Evolutionary conservation across 495 filamentous ascomycete species (phyloP).

Genomic region (Cudoniella acicularis): DNA sequence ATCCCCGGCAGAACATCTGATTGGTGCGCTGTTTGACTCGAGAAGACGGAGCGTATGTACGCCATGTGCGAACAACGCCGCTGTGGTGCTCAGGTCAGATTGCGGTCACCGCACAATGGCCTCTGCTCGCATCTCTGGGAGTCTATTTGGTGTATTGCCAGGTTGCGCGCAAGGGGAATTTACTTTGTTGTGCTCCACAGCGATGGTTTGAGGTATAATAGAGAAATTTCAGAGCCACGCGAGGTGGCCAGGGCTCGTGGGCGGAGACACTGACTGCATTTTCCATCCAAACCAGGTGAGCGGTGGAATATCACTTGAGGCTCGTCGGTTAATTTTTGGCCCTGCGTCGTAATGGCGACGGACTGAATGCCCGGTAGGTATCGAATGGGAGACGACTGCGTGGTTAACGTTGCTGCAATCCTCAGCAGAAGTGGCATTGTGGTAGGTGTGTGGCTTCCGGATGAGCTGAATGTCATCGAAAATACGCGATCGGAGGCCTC

Average conservation of each 20-base stretch:
- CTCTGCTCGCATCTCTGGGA: background rate
- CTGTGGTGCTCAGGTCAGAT: background rate
- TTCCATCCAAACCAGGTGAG: background rate
- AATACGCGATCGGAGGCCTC: no score
- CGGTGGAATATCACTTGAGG: background rate
- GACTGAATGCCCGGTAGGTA: background rate
- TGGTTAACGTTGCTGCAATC: background rate
- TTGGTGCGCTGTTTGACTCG: background rate
- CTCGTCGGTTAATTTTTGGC: background rate
- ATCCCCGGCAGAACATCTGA: background rate
- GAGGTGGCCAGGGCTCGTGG: background rate
- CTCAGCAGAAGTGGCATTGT: background rate
- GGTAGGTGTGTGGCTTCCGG: background rate
- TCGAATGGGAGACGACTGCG: background rate
- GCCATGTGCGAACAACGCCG: background rate
- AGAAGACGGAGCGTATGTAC: background rate
- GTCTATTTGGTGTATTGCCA: background rate
- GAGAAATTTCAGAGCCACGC: background rate
- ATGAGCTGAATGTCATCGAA: no score
- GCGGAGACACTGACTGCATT: background rate
- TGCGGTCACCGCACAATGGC: background rate
- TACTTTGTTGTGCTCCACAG: background rate
- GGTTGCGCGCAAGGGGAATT: background rate
- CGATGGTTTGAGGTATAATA: background rate
- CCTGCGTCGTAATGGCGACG: background rate